phyloP scores from a whole-genome alignment of 768 basidiomycete species.

The Ramaria rubella region DNA sequence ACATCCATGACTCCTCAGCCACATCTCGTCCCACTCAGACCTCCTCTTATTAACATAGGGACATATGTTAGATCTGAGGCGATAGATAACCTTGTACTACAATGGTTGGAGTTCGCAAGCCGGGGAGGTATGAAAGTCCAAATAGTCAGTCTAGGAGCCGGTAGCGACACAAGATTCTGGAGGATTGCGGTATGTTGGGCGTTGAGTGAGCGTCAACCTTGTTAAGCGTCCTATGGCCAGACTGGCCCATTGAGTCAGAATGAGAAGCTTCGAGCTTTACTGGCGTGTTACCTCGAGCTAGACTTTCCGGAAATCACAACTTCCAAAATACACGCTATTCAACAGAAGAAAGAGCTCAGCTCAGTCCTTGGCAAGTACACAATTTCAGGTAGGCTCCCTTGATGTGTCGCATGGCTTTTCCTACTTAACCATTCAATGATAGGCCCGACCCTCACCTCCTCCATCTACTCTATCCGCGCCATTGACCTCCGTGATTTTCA shows the following conservation, averaged over 20 bases:
- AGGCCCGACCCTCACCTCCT: constrained; percentile 50
- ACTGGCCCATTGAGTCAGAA: constrained; percentile 50
- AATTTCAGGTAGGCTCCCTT: constrained; percentile 25
- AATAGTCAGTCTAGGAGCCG: constrained; percentile 91
- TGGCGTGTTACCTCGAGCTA: constrained; percentile 72
- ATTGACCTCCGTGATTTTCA: constrained; percentile 68
- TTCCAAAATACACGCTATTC: constrained; percentile 76
- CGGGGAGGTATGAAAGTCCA: constrained; percentile 44
- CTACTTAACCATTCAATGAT: constrained; percentile 1
- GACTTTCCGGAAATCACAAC: constrained; percentile 85
- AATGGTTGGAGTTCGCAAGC: constrained; percentile 35
- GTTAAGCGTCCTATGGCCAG: constrained; percentile 6
- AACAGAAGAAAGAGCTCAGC: constrained; percentile 55
- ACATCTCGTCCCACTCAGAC: constrained; percentile 48
- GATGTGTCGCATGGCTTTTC: background rate
- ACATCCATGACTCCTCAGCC: constrained; percentile 59
- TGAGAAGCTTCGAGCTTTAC: constrained; percentile 23
- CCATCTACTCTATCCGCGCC: constrained; percentile 64
- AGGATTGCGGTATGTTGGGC: constrained; percentile 61
- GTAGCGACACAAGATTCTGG: constrained; percentile 96
- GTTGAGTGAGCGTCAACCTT: background rate
- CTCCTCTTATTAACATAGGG: constrained; percentile 93
- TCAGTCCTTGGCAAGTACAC: constrained; percentile 39
- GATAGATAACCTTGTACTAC: constrained; percentile 67
- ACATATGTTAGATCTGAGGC: constrained; percentile 81